Evolutionary conservation across 2,329 filamentous ascomycete species (phyloP).

Genomic region (Aspergillus ustus): DNA sequence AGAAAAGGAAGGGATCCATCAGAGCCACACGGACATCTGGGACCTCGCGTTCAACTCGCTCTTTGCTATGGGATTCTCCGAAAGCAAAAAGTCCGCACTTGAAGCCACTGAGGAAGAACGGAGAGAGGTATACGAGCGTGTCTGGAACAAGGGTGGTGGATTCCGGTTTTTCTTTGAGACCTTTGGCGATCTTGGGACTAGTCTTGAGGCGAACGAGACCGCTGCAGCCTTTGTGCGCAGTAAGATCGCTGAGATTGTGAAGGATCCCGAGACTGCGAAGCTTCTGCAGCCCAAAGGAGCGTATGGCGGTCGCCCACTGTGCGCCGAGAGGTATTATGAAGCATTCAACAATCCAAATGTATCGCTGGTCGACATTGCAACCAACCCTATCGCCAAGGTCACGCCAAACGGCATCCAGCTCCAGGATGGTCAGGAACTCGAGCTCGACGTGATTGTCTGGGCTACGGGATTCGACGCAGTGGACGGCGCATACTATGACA

Average conservation of each 20-base stretch:
- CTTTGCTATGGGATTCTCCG: conserved; percentile 61
- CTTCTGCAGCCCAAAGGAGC: conserved; percentile 55
- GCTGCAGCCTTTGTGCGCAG: neutral
- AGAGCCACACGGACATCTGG: conserved; percentile 48
- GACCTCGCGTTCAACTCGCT: neutral
- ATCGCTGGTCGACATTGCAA: conserved; percentile 50
- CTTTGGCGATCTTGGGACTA: neutral
- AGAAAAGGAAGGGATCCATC: neutral
- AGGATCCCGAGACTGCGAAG: conserved; percentile 54
- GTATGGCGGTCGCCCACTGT: conserved; percentile 28
- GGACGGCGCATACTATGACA: conserved; percentile 33
- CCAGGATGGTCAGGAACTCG: conserved; percentile 28
- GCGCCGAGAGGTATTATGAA: conserved; percentile 50
- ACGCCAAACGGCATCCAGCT: conserved; percentile 46
- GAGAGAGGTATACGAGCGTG: neutral
- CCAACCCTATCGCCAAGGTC: conserved; percentile 48
- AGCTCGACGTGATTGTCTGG: neutral
- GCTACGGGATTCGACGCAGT: conserved; percentile 2
- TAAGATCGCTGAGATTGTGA: conserved; percentile 35
- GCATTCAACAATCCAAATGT: conserved; percentile 54
- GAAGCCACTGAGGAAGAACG: neutral
- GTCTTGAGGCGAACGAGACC: neutral
- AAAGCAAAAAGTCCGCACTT: conserved; percentile 34
- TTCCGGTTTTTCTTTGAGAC: neutral
- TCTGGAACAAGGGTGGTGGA: neutral